These are phyloP conservation scores for Tricholoma bakamatsutake DNA, from an alignment of 768 basidiomycete species.

Conservation along the genomic window DNA sequence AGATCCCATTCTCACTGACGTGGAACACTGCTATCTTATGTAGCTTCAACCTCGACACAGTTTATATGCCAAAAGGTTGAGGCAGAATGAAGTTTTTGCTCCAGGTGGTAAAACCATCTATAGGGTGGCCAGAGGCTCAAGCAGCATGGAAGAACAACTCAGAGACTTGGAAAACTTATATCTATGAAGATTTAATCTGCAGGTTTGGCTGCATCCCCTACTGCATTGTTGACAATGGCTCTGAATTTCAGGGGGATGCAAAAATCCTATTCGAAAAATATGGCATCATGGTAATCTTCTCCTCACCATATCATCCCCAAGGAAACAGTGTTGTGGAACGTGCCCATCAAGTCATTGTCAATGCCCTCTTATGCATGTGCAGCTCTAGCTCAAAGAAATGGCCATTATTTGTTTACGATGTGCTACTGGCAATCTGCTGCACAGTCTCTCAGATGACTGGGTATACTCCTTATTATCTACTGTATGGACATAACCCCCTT, in stretches of 20 bases:
- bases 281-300: conserved; percentile 21
- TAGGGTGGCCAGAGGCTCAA: conserved; percentile 23
- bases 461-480: conserved; percentile 17
- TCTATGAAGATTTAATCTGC: too few species aligned
- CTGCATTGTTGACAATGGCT: neutral
- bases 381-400: conserved; percentile 11
- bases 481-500: neutral
- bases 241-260: neutral
- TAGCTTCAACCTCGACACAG: conserved; percentile 20
- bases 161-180: too few species aligned
- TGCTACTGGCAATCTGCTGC: conserved; percentile 19
- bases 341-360: conserved; percentile 19
- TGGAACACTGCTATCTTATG: conserved; percentile 14
- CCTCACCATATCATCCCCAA: conserved; percentile 25
- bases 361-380: conserved; percentile 16
- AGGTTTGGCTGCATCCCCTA: neutral
- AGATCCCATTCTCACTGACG: conserved; percentile 15
- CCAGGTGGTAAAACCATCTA: conserved; percentile 16
- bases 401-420: conserved; percentile 18
- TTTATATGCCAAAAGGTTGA: conserved; percentile 21
- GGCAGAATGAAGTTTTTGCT: conserved; percentile 16
- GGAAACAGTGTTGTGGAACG: conserved; percentile 27
- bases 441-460: conserved; percentile 3
- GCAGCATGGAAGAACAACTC: neutral
- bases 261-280: conserved; percentile 12